phyloP scores from a whole-genome alignment of 768 basidiomycete genomes.

The Phaffia tasmanica region DNA sequence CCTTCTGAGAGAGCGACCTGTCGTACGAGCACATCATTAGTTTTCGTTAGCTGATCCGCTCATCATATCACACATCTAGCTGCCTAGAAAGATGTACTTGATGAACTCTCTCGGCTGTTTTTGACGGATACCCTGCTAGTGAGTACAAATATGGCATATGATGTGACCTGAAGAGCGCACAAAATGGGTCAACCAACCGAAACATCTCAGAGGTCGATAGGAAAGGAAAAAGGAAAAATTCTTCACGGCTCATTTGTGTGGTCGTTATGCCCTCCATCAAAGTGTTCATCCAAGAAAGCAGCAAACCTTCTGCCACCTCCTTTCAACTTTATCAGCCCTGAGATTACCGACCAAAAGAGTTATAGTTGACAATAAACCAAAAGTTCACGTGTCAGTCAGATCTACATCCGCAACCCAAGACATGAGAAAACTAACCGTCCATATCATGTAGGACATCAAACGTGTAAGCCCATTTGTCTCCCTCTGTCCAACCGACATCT shows the following conservation, averaged over 20 bases:
- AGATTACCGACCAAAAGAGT: constrained; percentile 42
- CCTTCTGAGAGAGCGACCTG: constrained; percentile 13
- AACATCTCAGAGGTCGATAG: no score
- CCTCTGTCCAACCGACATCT: constrained; percentile 69
- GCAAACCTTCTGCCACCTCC: constrained; percentile 61
- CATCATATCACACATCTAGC: background rate
- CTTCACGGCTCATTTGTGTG: constrained; percentile 67
- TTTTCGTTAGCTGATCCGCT: no score
- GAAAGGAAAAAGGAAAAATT: no score
- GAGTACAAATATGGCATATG: constrained; percentile 77
- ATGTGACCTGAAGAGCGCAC: constrained; percentile 43
- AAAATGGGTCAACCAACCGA: no score
- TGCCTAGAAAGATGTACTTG: constrained; percentile 40
- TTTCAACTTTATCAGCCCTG: constrained; percentile 50
- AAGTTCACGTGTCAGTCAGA: background rate
- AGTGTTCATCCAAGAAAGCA: constrained; percentile 40
- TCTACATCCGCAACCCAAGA: background rate
- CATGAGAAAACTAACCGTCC: constrained; percentile 25
- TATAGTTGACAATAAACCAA: background rate
- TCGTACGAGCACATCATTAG: no score
- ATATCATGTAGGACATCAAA: constrained; percentile 47
- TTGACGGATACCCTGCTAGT: constrained; percentile 55
- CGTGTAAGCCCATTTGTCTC: constrained; percentile 65
- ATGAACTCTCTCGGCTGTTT: constrained; percentile 47
- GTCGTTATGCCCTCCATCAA: constrained; percentile 55